Percentiles rank a stretch among this genome's conserved stretches.
Evolutionary conservation across 305 asterid genomes (phyloP).

Genomic region (Andrographis paniculata): DNA sequence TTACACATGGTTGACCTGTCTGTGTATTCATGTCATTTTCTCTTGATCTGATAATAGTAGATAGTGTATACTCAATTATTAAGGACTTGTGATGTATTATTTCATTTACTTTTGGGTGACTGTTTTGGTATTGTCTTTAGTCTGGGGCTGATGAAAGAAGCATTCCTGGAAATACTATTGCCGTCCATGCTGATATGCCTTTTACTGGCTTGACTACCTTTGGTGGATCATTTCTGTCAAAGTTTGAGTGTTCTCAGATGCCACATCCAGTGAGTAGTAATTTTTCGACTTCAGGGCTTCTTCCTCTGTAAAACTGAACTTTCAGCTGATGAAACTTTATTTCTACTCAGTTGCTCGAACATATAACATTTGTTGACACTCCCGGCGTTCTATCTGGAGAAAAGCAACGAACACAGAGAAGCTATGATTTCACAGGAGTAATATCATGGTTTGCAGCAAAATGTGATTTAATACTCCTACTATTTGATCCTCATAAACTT

Average conservation of each 20-base stretch:
- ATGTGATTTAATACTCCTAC: constrained; percentile 76
- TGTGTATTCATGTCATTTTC: not conserved
- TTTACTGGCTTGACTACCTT: constrained; percentile 67
- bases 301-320: not conserved
- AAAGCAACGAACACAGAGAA: constrained; percentile 84
- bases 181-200: constrained; percentile 79
- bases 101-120: not conserved
- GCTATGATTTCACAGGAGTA: constrained; percentile 94
- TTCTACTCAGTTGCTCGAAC: constrained; percentile 59
- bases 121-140: constrained; percentile 30
- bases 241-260: constrained; percentile 94
- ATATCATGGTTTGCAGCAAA: constrained; percentile 97
- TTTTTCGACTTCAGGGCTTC: constrained; percentile 1
- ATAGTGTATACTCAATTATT: not conserved
- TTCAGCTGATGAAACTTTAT: constrained; percentile 14
- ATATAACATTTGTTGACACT: constrained; percentile 83
- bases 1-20: not conserved
- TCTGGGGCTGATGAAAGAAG: constrained; percentile 89
- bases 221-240: constrained; percentile 87
- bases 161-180: constrained; percentile 92
- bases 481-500: constrained; percentile 92
- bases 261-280: constrained; percentile 74
- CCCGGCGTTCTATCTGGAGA: constrained; percentile 97
- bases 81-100: not conserved
- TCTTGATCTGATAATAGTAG: not conserved